These are phyloP conservation scores for Adansonia madagascariensis DNA, from an alignment of 441 rosid species.

Conservation along the genomic window DNA sequence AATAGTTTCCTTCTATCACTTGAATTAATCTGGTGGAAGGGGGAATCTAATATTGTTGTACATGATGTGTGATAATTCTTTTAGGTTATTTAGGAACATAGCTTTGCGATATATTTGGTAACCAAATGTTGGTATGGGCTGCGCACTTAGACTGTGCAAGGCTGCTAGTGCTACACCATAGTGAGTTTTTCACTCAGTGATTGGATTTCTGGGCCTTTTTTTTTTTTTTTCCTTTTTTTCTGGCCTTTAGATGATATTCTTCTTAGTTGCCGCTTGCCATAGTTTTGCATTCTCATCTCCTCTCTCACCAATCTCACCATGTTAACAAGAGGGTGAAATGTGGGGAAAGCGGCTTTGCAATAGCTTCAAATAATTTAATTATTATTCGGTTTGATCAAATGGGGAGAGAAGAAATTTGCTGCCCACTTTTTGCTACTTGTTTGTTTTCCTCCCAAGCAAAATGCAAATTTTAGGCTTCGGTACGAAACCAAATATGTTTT, in stretches of 20 bases:
- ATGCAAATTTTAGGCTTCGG: no score
- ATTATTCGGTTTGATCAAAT: no score
- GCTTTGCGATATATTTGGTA: slow-evolving; percentile 41
- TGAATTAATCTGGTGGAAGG: slow-evolving; percentile 38
- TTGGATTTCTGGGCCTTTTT: not conserved
- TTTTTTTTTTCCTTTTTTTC: not conserved
- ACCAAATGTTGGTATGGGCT: slow-evolving; percentile 37
- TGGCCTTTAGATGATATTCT: not conserved
- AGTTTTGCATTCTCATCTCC: not conserved
- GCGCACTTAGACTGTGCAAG: slow-evolving; percentile 13
- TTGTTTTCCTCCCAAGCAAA: no score
- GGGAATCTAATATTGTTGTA: slow-evolving; percentile 54
- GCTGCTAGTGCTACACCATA: slow-evolving; percentile 1
- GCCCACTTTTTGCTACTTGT: no score
- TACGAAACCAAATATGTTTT: no score
- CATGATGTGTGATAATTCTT: slow-evolving; percentile 56
- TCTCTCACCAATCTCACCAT: not conserved
- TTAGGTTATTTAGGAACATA: slow-evolving; percentile 48
- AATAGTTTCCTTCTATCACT: slow-evolving; percentile 35
- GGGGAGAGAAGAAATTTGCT: no score
- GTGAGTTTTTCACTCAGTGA: slow-evolving; percentile 6
- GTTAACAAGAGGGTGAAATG: no score
- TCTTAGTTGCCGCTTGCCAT: not conserved
- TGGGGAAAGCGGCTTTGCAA: no score
- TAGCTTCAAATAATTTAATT: no score